A percentile compares a stretch with the other conserved stretches of the same genome.
phyloP scores from a whole-genome alignment of 2,329 filamentous ascomycete species.

The Cadophora gregata region DNA sequence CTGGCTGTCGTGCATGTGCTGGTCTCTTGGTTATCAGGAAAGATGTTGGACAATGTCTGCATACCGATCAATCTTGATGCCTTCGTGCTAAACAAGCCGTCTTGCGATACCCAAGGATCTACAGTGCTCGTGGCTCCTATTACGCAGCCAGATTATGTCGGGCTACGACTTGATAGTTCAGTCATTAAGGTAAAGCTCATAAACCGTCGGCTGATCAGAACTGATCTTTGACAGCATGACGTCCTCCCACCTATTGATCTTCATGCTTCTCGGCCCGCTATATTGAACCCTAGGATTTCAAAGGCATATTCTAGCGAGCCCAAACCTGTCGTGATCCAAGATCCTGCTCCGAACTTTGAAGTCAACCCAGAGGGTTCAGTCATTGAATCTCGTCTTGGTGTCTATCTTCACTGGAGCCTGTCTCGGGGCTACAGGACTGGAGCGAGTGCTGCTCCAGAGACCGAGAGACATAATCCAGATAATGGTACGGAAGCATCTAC shows the following conservation, averaged over 20 bases:
- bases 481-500: slow-evolving; percentile 1
- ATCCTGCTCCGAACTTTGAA: slow-evolving; percentile 15
- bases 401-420: slow-evolving; percentile 52
- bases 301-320: slow-evolving; percentile 45
- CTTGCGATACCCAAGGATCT: slow-evolving; percentile 28
- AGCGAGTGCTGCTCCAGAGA: slow-evolving; percentile 1
- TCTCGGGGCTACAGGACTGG: slow-evolving; percentile 47
- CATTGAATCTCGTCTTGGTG: slow-evolving; percentile 46
- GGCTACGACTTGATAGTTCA: slow-evolving; percentile 40
- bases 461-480: not conserved
- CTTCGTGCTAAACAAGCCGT: slow-evolving; percentile 40
- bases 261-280: slow-evolving; percentile 44
- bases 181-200: slow-evolving; percentile 42
- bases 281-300: slow-evolving; percentile 24
- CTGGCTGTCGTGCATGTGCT: too few species aligned
- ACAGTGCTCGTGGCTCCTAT: slow-evolving; percentile 49
- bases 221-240: slow-evolving; percentile 40
- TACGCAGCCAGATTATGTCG: slow-evolving; percentile 54
- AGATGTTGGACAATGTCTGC: not conserved
- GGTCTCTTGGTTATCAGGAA: not conserved
- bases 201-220: not conserved
- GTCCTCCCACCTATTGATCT: slow-evolving; percentile 48
- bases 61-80: slow-evolving; percentile 32
- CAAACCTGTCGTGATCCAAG: slow-evolving; percentile 42
- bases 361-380: slow-evolving; percentile 12